Evolutionary conservation across 192 early-diverging fungal genomes (phyloP).

Genomic region (Umbelopsis sp.): DNA sequence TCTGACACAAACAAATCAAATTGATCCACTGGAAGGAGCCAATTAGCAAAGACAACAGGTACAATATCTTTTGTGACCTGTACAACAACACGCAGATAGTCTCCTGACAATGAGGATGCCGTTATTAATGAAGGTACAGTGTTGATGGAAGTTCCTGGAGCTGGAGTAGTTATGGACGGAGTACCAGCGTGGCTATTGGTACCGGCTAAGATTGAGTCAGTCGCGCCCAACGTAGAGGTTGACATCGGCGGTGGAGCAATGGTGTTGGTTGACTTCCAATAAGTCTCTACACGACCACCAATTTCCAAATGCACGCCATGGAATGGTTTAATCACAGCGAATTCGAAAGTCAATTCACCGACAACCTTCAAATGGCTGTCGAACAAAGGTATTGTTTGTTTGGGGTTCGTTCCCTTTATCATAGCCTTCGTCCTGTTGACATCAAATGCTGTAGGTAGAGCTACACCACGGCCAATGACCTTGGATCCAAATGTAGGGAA

Average conservation of each 20-base stretch:
- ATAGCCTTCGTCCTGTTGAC: constrained; percentile 27
- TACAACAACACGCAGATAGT: constrained; percentile 88
- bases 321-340: constrained; percentile 85
- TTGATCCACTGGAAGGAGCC: constrained; percentile 64
- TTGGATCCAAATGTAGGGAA: constrained; percentile 97
- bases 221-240: constrained; percentile 34
- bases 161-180: constrained; percentile 28
- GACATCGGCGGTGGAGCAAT: constrained; percentile 38
- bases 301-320: constrained; percentile 86
- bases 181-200: constrained; percentile 39
- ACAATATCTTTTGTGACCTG: constrained; percentile 88
- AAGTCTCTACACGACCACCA: constrained; percentile 96
- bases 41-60: constrained; percentile 84
- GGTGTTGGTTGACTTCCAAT: constrained; percentile 97
- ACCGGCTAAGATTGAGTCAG: constrained; percentile 32
- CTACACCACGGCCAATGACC: constrained; percentile 85
- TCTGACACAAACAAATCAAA: constrained; percentile 59
- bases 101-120: constrained; percentile 86
- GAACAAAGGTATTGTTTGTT: constrained; percentile 72
- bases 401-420: constrained; percentile 39
- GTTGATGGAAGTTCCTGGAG: constrained; percentile 26
- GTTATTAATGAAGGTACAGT: constrained; percentile 74
- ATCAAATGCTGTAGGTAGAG: constrained; percentile 71
- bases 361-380: constrained; percentile 92
- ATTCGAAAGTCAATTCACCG: constrained; percentile 86